Percentiles rank a stretch among this genome's conserved stretches.
Conservation (phyloP, 768 basidiomycete genomes). For the Dioszegia hungarica region DNA sequence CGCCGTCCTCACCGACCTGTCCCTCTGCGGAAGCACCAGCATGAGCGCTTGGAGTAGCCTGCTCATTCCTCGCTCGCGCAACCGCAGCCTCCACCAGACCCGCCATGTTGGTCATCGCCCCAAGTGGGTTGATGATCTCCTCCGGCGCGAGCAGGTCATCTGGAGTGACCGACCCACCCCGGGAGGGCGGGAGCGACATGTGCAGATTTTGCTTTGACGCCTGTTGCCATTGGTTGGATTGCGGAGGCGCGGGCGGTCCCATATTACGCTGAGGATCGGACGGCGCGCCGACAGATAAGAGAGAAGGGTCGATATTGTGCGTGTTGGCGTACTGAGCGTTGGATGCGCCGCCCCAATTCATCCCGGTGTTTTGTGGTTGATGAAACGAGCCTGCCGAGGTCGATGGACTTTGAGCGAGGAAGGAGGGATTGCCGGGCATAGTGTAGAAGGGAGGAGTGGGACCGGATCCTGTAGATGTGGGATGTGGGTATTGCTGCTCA, state of each 20-base stretch:
- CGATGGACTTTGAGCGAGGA: slow-evolving; percentile 5
- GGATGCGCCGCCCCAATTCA: neutral
- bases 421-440: neutral
- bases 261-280: neutral
- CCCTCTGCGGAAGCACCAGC: slow-evolving; percentile 1
- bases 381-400: neutral
- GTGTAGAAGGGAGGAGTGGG: slow-evolving; percentile 13
- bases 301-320: neutral
- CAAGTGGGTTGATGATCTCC: slow-evolving; percentile 47
- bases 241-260: neutral
- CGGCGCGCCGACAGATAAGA: neutral
- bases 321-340: neutral
- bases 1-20: neutral
- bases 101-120: slow-evolving; percentile 46
- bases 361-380: neutral
- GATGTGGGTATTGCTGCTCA: slow-evolving; percentile 1
- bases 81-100: slow-evolving; percentile 48
- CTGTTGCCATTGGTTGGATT: neutral
- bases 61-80: slow-evolving; percentile 43
- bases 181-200: slow-evolving; percentile 38
- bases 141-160: slow-evolving; percentile 61
- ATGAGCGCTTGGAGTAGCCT: neutral
- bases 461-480: slow-evolving; percentile 7
- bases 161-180: slow-evolving; percentile 58
- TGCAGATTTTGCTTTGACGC: slow-evolving; percentile 15